Percentiles rank a stretch among this genome's conserved stretches.
These are phyloP conservation scores for Cryptococcus hybrid DNA, from an alignment of 1,284 basidiomycete genomes.

Conservation along the genomic window DNA sequence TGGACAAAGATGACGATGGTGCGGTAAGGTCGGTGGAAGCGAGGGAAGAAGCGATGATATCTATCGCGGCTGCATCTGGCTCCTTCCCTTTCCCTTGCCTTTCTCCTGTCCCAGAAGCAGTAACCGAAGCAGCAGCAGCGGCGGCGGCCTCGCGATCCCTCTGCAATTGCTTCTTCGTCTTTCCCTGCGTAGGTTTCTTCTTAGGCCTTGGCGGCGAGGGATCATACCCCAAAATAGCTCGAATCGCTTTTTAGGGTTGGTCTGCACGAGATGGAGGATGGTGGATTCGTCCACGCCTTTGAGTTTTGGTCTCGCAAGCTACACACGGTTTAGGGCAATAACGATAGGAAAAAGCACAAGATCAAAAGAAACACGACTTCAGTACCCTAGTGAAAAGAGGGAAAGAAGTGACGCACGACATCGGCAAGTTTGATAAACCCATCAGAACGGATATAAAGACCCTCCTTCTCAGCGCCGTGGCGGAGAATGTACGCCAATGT, in stretches of 20 bases:
- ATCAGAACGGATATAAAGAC: slow-evolving; percentile 69
- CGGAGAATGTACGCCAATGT: slow-evolving; percentile 79
- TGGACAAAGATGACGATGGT: not conserved
- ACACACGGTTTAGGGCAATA: not conserved
- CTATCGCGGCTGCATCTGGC: slow-evolving; percentile 23
- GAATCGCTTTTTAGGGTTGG: slow-evolving; percentile 76
- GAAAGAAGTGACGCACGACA: slow-evolving; percentile 58
- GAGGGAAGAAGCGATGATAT: slow-evolving; percentile 15
- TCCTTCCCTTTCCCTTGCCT: not conserved
- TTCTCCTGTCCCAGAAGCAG: not conserved
- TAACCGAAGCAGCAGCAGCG: not conserved
- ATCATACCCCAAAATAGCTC: slow-evolving; percentile 61
- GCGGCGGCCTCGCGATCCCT: slow-evolving; percentile 7
- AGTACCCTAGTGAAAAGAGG: not conserved
- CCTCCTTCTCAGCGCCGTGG: slow-evolving; percentile 76
- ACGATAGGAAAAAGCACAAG: not conserved
- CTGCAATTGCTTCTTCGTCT: slow-evolving; percentile 16
- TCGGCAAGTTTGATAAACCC: slow-evolving; percentile 74
- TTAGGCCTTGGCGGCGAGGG: slow-evolving; percentile 37
- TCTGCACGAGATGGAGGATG: slow-evolving; percentile 68
- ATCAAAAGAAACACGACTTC: not conserved
- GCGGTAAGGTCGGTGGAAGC: slow-evolving; percentile 2
- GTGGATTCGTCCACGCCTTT: slow-evolving; percentile 57
- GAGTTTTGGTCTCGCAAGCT: slow-evolving; percentile 60
- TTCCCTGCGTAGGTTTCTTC: slow-evolving; percentile 21